phyloP scores from a whole-genome alignment of 1,284 basidiomycete species.

The Hemileia vastatrix region DNA sequence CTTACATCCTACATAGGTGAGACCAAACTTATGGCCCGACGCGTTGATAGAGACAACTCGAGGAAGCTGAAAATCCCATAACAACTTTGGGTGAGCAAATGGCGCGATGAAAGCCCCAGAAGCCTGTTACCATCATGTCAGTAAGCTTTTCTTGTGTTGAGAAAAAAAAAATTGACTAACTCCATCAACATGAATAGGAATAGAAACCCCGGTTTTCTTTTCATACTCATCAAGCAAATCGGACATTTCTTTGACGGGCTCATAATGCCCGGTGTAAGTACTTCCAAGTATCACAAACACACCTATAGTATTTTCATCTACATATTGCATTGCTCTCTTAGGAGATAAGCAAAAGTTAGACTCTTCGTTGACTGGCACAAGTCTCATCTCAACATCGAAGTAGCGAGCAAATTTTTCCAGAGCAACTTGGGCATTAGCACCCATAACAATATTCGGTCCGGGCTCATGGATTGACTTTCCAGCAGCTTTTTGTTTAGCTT shows the following conservation, averaged over 20 bases:
- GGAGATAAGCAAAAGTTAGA: constrained; percentile 73
- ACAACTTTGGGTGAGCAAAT: constrained; percentile 62
- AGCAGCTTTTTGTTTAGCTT: constrained; percentile 69
- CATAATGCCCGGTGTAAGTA: constrained; percentile 89
- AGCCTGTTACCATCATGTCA: constrained; percentile 60
- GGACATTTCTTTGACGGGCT: constrained; percentile 78
- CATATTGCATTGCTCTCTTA: constrained; percentile 70
- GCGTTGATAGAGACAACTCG: constrained; percentile 77
- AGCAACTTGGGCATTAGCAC: constrained; percentile 62
- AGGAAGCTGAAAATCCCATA: constrained; percentile 77
- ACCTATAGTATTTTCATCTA: constrained; percentile 55
- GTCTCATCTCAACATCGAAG: constrained; percentile 71
- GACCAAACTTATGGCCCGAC: constrained; percentile 80
- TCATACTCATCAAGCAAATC: constrained; percentile 78
- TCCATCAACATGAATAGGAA: constrained; percentile 59
- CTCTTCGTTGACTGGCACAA: constrained; percentile 65
- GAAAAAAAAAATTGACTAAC: constrained; percentile 32
- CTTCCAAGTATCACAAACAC: constrained; percentile 48
- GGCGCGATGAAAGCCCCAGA: constrained; percentile 78
- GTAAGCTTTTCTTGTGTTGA: neutral
- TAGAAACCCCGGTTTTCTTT: constrained; percentile 56
- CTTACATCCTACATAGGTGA: constrained; percentile 77
- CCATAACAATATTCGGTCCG: constrained; percentile 52
- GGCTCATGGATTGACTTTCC: constrained; percentile 80
- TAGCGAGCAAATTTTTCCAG: constrained; percentile 64